Conservation (phyloP, 75 land plant species). For the Pinus albicaulis region DNA sequence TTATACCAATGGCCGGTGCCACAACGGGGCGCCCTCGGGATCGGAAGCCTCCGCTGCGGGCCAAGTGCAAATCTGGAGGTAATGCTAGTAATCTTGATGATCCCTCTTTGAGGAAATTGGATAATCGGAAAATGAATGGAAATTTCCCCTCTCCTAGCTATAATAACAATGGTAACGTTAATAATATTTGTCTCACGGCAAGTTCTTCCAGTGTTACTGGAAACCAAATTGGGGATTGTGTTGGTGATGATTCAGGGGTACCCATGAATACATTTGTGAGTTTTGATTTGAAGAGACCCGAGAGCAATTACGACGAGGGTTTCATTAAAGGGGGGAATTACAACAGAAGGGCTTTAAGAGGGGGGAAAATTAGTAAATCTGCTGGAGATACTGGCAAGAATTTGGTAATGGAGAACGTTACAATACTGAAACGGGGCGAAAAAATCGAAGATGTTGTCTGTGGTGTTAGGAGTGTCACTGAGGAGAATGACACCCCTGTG, state of each 20-base stretch:
- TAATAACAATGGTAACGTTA: not conserved
- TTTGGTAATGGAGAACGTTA: not conserved
- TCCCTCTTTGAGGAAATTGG: not conserved
- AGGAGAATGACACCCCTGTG: not conserved
- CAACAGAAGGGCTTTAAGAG: not conserved
- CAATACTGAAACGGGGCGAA: conserved; percentile 4
- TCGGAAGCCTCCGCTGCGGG: not conserved
- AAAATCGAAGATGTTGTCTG: not conserved
- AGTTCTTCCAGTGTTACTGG: not conserved
- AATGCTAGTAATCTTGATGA: not conserved
- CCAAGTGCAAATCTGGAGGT: not conserved
- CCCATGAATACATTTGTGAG: not conserved
- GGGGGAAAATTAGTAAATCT: not conserved
- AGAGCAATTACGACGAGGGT: not conserved
- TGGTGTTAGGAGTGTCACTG: too few relatives aligned
- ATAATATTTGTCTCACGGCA: not conserved
- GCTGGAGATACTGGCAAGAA: not conserved
- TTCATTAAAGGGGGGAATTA: not conserved
- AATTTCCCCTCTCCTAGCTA: not conserved
- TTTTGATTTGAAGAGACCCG: not conserved
- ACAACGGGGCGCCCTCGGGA: not conserved
- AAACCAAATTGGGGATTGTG: not conserved
- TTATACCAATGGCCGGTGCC: not conserved
- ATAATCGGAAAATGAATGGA: not conserved
- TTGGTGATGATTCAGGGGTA: not conserved